Conservation (phyloP, 2,329 filamentous ascomycete genomes). For the Talaromyces piceae region DNA sequence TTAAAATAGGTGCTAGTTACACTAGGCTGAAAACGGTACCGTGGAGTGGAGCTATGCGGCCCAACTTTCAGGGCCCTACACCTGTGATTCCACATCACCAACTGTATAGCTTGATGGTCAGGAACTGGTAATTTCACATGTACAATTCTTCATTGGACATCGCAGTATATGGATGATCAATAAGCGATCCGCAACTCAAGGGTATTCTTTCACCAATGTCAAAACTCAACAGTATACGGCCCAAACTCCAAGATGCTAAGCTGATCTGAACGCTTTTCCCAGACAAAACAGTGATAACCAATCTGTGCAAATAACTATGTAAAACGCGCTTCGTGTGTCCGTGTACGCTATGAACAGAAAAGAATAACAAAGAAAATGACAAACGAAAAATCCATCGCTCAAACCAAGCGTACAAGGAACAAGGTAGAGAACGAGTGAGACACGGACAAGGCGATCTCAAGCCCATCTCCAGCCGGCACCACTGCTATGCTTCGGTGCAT, state of each 20-base stretch:
- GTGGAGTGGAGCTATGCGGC: neutral
- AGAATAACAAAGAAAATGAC: neutral
- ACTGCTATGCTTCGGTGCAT: constrained; percentile 17
- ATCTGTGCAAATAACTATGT: neutral
- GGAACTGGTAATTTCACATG: neutral
- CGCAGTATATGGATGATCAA: neutral
- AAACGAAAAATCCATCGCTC: neutral
- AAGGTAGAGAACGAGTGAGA: neutral
- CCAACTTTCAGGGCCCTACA: neutral
- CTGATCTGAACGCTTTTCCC: neutral
- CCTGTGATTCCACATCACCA: neutral
- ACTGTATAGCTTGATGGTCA: neutral
- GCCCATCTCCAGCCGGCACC: constrained; percentile 33
- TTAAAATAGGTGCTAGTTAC: neutral
- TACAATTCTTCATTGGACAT: neutral
- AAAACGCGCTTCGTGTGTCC: too few species aligned
- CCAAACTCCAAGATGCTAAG: neutral
- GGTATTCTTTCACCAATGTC: neutral
- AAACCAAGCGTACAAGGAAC: neutral
- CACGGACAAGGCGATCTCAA: constrained; percentile 15
- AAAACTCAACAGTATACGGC: neutral
- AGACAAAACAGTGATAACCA: neutral
- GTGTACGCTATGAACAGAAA: neutral
- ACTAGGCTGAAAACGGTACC: neutral
- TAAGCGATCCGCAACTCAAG: neutral